A percentile compares a stretch with the other conserved stretches of the same genome.
These are phyloP conservation scores for Colletotrichum tropicale DNA, from an alignment of 2,329 filamentous ascomycete genomes.

Conservation along the genomic window DNA sequence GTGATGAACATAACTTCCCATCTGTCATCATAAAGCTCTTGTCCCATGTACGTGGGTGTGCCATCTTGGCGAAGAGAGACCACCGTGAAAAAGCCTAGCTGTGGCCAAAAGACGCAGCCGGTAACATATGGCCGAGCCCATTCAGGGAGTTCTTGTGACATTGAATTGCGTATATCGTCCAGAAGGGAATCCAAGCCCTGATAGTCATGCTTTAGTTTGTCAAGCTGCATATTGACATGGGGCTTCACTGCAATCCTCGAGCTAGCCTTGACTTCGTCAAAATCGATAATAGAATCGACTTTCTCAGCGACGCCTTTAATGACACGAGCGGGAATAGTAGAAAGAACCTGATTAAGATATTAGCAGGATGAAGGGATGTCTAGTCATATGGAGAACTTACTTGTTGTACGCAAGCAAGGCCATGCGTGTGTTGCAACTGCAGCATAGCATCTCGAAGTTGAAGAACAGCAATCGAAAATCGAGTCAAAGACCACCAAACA, in stretches of 20 bases:
- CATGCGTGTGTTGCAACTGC: conserved; percentile 59
- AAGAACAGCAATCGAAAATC: conserved; percentile 73
- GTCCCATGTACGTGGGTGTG: conserved; percentile 67
- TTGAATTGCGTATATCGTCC: conserved; percentile 66
- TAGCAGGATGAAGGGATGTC: neutral
- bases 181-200: conserved; percentile 79
- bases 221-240: conserved; percentile 76
- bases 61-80: conserved; percentile 57
- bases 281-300: conserved; percentile 79
- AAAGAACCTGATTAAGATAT: conserved; percentile 51
- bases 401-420: conserved; percentile 57
- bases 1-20: conserved; percentile 85
- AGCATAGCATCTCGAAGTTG: conserved; percentile 69
- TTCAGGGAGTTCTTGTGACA: conserved; percentile 67
- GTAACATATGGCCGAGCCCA: conserved; percentile 57
- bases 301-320: conserved; percentile 71
- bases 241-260: conserved; percentile 74
- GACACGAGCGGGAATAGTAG: conserved; percentile 60
- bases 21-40: conserved; percentile 54
- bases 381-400: conserved; percentile 34
- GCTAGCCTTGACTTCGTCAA: conserved; percentile 74
- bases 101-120: conserved; percentile 89
- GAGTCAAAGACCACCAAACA: conserved; percentile 73
- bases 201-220: conserved; percentile 78
- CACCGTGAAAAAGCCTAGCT: conserved; percentile 87